These are phyloP conservation scores for Plasmodium gonderi DNA, from an alignment of 169 alveolate genomes.

Conservation along the genomic window DNA sequence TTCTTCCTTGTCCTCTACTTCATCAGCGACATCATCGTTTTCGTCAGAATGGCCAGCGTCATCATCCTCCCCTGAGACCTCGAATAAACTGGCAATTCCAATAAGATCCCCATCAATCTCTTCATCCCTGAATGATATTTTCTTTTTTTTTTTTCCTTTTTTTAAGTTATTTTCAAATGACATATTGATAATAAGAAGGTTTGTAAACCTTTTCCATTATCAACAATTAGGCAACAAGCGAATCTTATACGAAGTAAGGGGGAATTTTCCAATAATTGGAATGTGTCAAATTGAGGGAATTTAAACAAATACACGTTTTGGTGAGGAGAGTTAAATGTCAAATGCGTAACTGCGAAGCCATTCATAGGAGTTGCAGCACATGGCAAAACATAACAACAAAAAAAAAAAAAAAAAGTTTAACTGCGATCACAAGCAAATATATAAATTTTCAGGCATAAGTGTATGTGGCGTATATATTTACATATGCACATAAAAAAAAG, in stretches of 20 bases:
- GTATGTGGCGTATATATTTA: not conserved
- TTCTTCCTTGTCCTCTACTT: not conserved
- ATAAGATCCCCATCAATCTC: not conserved
- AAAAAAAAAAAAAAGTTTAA: not conserved
- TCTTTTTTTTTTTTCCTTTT: slow-evolving; percentile 1
- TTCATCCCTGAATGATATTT: not conserved
- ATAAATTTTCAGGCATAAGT: not conserved
- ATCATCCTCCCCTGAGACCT: not conserved
- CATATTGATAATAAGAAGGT: slow-evolving; percentile 8
- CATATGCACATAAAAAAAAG: too few species aligned
- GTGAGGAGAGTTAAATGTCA: too few species aligned
- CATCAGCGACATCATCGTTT: not conserved
- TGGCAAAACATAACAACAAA: not conserved
- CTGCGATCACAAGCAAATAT: not conserved
- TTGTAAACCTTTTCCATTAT: slow-evolving; percentile 7
- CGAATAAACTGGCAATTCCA: slow-evolving; percentile 16
- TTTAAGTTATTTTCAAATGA: slow-evolving; percentile 32
- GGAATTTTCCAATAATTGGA: not conserved
- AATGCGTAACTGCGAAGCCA: too few species aligned
- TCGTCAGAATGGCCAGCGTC: not conserved
- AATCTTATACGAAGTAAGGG: not conserved
- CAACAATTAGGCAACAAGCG: slow-evolving; percentile 1
- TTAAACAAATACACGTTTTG: not conserved
- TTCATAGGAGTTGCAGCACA: too few species aligned
- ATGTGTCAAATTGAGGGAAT: not conserved